A percentile compares a stretch with the other conserved stretches of the same genome.
phyloP scores from a whole-genome alignment of 805 yeast genomes.

The Spathaspora sp. region DNA sequence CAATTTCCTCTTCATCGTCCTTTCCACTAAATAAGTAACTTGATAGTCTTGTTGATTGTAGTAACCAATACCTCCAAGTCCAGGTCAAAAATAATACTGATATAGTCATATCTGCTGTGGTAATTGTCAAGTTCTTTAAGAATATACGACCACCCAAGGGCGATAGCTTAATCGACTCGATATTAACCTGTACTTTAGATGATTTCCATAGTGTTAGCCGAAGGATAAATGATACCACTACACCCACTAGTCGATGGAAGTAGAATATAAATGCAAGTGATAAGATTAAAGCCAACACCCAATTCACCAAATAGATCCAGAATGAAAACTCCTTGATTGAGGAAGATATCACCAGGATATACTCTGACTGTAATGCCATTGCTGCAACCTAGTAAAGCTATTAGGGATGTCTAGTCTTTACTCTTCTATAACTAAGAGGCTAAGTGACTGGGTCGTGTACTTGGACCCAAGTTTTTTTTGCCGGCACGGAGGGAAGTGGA shows the following conservation, averaged over 20 bases:
- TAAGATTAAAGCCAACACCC: slow-evolving; percentile 67
- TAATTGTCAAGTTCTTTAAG: slow-evolving; percentile 69
- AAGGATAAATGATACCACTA: slow-evolving; percentile 46
- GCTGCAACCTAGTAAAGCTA: neutral
- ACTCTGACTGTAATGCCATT: slow-evolving; percentile 25
- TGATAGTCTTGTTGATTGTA: slow-evolving; percentile 42
- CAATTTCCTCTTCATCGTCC: neutral
- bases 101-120: slow-evolving; percentile 71
- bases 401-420: neutral
- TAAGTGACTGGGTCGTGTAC: neutral
- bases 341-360: slow-evolving; percentile 21
- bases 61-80: slow-evolving; percentile 89
- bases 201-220: slow-evolving; percentile 62
- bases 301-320: slow-evolving; percentile 78
- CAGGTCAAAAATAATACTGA: slow-evolving; percentile 68
- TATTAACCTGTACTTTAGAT: slow-evolving; percentile 52
- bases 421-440: too few relatives aligned
- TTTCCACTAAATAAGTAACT: slow-evolving; percentile 20
- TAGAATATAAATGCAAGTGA: slow-evolving; percentile 67
- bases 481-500: neutral
- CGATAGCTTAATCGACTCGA: slow-evolving; percentile 75
- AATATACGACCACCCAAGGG: slow-evolving; percentile 79
- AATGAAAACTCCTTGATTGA: slow-evolving; percentile 22
- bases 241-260: slow-evolving; percentile 70
- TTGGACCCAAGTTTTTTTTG: neutral